Evolutionary conservation across 768 basidiomycete species (phyloP).

Genomic region (Naganishia kalamii): DNA sequence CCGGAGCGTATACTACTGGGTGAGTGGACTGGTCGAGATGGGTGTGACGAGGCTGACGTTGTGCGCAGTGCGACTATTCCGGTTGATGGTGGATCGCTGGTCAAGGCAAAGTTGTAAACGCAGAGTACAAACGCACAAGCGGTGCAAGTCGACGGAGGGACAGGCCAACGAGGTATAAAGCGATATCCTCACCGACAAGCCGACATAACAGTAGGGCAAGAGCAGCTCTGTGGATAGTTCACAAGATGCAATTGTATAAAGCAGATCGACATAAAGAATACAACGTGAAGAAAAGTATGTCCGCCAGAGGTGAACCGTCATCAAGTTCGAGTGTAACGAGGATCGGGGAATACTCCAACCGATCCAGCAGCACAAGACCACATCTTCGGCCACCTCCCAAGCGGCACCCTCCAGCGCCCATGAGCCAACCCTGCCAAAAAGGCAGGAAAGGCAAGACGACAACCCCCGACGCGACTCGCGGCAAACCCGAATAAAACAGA

Average conservation of each 20-base stretch:
- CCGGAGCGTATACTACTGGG: slow-evolving; percentile 60
- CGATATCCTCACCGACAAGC: too few species aligned
- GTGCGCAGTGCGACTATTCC: slow-evolving; percentile 54
- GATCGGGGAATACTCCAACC: not conserved
- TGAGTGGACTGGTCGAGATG: slow-evolving; percentile 24
- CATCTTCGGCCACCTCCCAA: slow-evolving; percentile 5
- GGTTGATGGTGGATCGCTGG: slow-evolving; percentile 58
- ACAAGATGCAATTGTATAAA: too few species aligned
- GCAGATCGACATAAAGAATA: not conserved
- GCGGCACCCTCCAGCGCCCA: slow-evolving; percentile 12
- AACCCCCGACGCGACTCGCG: slow-evolving; percentile 10
- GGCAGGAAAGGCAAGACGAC: not conserved
- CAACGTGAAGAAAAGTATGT: not conserved
- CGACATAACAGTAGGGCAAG: too few species aligned
- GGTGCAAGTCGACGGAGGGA: not conserved
- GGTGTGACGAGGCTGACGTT: not conserved
- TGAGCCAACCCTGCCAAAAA: not conserved
- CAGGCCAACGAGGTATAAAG: not conserved
- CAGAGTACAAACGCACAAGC: not conserved
- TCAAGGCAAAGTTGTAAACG: slow-evolving; percentile 37
- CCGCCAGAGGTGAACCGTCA: slow-evolving; percentile 3
- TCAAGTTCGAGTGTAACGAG: not conserved
- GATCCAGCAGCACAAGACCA: not conserved
- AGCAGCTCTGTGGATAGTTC: too few species aligned
- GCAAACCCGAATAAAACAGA: not conserved